Evolutionary conservation across 2,329 filamentous ascomycete species (phyloP).

Genomic region (Xylariaceae sp.): DNA sequence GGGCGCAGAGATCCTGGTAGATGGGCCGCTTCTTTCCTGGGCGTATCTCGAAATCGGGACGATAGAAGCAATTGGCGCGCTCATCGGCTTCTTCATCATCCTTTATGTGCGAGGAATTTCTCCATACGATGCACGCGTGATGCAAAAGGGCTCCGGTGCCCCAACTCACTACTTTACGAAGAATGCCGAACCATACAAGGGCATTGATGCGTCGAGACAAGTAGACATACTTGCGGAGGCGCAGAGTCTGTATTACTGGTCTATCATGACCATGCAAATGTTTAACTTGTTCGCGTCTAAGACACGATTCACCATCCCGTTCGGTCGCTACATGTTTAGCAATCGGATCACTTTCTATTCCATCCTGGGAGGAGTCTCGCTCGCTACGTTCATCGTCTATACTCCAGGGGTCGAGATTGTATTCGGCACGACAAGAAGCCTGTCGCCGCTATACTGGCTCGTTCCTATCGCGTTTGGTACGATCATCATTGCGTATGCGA

Average conservation of each 20-base stretch:
- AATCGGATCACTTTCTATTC: not conserved
- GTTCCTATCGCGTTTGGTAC: not conserved
- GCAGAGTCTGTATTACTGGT: not conserved
- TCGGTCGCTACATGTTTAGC: not conserved
- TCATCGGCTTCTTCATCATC: not conserved
- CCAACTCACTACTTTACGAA: not conserved
- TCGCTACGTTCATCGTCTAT: not conserved
- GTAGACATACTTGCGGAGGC: not conserved
- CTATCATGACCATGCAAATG: not conserved
- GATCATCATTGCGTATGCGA: not conserved
- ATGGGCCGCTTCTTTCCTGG: not conserved
- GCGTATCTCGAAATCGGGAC: not conserved
- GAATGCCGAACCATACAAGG: not conserved
- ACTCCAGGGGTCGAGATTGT: not conserved
- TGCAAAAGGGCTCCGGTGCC: not conserved
- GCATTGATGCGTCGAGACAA: not conserved
- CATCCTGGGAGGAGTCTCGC: not conserved
- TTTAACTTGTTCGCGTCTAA: not conserved
- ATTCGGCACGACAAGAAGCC: not conserved
- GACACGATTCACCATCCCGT: not conserved
- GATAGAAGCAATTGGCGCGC: not conserved
- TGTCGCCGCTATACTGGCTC: not conserved
- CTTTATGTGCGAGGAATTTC: not conserved
- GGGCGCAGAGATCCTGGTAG: not conserved
- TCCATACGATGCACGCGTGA: not conserved